Evolutionary conservation across 2,329 filamentous ascomycete genomes (phyloP), one percentile per base, ranked within the genome.

Genomic region (Xylaria sp.): DNA sequence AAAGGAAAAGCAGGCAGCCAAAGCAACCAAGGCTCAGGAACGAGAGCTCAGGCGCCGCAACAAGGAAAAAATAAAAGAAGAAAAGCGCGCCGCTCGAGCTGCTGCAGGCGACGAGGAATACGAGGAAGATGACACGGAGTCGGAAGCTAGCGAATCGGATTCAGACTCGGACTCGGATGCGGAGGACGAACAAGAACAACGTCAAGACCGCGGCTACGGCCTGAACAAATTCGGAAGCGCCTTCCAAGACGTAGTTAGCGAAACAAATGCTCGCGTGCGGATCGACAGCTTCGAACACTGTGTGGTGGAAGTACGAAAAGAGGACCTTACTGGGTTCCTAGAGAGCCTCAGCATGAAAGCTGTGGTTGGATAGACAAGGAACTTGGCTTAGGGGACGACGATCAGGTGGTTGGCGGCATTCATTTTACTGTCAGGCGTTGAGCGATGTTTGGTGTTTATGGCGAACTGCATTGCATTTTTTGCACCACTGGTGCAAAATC

Each of bases 271-370:
- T 0, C 84, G 94, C 18, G 94, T 98, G 23, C 86, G 94, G 69
- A 97, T 98, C 78, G 96, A 99, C 81, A 97, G 93, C 79, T 99
- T 99, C 77, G 96, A 99, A 81, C 93, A 97, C 79, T 97, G 93
- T 76, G 96, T 98, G 8, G 94, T 98, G 55, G 96, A 99, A 79
- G 95, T 99, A n/a, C 91, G 91, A 81, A 98, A 97, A 83, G 96
- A 98, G 78, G 96, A 98, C 81, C 82, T 99, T 32, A 89, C 90
- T 18, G 93, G 91, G 0, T 99, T 99, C 79, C 84, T 99, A 73
- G 96, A 99, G 83, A 91, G 91, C 65, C 81, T 99, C 78, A 98
- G 94, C 81, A 91, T 94, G 87, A 97, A 97, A 86, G 90, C 90
- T 65, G 94, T 98, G 21, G 91, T 91, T 63, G 88, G 89, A 51